phyloP scores from a whole-genome alignment of 768 basidiomycete genomes.

The Pleurotus giganteus region DNA sequence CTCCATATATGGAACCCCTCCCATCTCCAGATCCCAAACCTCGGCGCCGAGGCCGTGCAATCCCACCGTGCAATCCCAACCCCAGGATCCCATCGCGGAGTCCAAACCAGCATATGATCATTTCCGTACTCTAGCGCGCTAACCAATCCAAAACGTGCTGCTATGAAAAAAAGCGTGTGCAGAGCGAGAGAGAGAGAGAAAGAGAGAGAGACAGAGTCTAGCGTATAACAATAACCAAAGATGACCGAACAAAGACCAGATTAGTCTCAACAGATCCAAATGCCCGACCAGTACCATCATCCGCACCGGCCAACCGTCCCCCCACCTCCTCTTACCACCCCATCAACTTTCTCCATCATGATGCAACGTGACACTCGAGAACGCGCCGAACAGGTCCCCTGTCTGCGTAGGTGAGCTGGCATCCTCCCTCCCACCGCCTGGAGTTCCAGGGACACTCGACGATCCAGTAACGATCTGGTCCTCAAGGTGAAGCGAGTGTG shows the following conservation, averaged over 20 bases:
- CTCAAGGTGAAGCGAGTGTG: conserved; percentile 87
- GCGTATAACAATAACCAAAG: conserved; percentile 9
- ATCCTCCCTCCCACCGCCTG: conserved; percentile 30
- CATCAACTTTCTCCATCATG: conserved; percentile 67
- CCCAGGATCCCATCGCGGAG: too few relatives aligned
- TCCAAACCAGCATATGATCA: too few relatives aligned
- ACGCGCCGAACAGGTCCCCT: conserved; percentile 79
- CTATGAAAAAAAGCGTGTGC: conserved; percentile 5
- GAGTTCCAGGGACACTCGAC: conserved; percentile 31
- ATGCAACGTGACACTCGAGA: conserved; percentile 86
- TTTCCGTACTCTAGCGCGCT: too few relatives aligned
- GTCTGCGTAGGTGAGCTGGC: conserved; percentile 21
- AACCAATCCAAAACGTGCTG: not conserved
- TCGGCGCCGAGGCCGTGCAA: conserved; percentile 10
- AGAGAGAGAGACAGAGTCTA: conserved; percentile 1
- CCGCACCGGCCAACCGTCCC: conserved; percentile 13
- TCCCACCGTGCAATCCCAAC: conserved; percentile 1
- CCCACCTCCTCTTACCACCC: conserved; percentile 1
- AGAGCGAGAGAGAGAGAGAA: not conserved
- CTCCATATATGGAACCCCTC: not conserved
- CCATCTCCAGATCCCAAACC: not conserved
- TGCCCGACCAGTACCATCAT: conserved; percentile 7
- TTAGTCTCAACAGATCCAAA: conserved; percentile 12
- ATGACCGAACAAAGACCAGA: conserved; percentile 10
- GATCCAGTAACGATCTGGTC: conserved; percentile 44